Base-by-base conservation (phyloP, 1,139 yeast genomes). In the Meyerozyma athensensis region DNA sequence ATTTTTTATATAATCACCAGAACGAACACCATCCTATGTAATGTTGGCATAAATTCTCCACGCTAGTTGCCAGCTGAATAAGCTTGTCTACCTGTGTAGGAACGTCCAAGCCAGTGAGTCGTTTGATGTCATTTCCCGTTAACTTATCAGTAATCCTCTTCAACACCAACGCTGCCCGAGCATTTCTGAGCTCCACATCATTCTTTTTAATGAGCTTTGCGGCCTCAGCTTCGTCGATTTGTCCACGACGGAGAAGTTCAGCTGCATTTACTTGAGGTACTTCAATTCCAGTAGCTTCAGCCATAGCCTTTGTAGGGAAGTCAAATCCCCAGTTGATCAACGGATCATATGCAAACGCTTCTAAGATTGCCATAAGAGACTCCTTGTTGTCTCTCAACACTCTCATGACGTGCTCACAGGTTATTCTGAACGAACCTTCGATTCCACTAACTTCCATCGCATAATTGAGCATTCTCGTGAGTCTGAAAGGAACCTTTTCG, bases 361-460 rank as follows among this genome's bases (percentile, higher is more conserved):
- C 98, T 51, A 94, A 74, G 41, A 94, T 90, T 0, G 99, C 99
- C 95, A 94, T 86, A 53, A 94, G 73, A 0, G 98, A 92, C 57
- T 94, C 99, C 49, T 87, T 87, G 59, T 92, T 94, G 47, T 83
- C 95, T 45, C 99, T 72, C 43, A 94, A 68, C 3, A 94, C 94
- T 45, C 94, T 74, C 97, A 94, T 92, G 6, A 94, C 98, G 62
- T 90, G 92, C 54, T 92, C 98, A 61, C 97, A 87, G 0, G 98
- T 90, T 37, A 92, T 90, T 53, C 97, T 74, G 73, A 86, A 94
- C 22, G 96, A 86, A 2, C 99, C 99, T 61, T 94, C 98, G 43
- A 94, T 89, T 13, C 98, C 98, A 63, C 97, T 86, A 5, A 94
- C 97, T 59, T 94, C 99, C 97, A 94, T 92, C 0, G 98, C 99